Conservation (phyloP, 768 basidiomycete species). For the Termitomyces sp. region DNA sequence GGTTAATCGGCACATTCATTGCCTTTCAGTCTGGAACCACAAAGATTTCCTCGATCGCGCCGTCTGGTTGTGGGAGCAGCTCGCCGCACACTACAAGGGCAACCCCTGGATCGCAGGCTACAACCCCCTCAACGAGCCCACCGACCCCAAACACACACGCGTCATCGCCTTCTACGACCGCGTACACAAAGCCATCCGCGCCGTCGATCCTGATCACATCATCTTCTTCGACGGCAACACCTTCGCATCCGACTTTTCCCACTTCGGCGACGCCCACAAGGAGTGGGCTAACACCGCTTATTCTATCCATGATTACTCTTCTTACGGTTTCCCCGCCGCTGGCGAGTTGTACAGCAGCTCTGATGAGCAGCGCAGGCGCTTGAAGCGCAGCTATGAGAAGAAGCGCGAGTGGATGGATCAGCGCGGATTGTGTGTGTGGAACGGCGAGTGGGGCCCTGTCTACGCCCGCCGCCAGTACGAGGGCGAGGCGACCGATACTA, state of each 20-base stretch:
- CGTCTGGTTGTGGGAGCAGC: conserved; percentile 73
- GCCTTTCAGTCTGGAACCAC: conserved; percentile 65
- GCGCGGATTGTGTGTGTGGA: conserved; percentile 65
- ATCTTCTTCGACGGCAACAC: conserved; percentile 86
- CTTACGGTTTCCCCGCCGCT: conserved; percentile 68
- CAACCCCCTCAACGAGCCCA: conserved; percentile 82
- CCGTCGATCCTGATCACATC: conserved; percentile 64
- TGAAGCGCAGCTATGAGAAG: conserved; percentile 61
- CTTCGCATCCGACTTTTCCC: conserved; percentile 75
- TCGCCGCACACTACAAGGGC: conserved; percentile 71
- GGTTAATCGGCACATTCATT: neutral
- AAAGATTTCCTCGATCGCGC: conserved; percentile 82
- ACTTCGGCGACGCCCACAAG: conserved; percentile 60
- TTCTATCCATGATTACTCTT: conserved; percentile 74
- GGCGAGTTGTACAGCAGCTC: conserved; percentile 51
- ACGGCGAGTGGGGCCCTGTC: conserved; percentile 84
- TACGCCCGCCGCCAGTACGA: conserved; percentile 64
- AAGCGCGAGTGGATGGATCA: conserved; percentile 79
- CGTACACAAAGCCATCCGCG: conserved; percentile 67
- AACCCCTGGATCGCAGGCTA: conserved; percentile 87
- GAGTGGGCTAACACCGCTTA: conserved; percentile 72
- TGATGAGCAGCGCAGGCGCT: conserved; percentile 46
- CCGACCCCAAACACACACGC: conserved; percentile 64
- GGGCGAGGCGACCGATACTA: conserved; percentile 54
- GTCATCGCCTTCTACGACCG: conserved; percentile 67